These are phyloP conservation scores for Yamadazyma endophytica DNA, from an alignment of 805 yeast species.

Conservation along the genomic window DNA sequence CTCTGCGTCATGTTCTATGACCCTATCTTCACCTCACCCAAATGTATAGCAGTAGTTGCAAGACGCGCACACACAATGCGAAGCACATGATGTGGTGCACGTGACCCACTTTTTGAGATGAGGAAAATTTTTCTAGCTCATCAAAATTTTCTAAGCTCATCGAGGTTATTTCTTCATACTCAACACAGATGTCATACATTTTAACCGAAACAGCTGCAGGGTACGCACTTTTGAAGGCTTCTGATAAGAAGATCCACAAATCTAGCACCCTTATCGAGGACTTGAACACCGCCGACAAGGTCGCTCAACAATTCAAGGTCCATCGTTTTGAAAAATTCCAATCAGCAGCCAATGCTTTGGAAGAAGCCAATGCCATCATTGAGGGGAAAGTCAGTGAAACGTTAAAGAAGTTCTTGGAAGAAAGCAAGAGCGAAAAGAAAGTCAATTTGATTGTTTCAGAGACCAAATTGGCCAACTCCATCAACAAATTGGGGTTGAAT, in stretches of 20 bases:
- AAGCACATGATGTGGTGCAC: no score
- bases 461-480: constrained; percentile 92
- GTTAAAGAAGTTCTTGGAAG: constrained; percentile 71
- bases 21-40: no score
- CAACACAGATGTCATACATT: constrained; percentile 82
- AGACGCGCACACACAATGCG: no score
- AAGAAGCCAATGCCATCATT: constrained; percentile 86
- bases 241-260: constrained; percentile 95
- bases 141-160: no score
- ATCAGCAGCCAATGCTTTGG: constrained; percentile 93
- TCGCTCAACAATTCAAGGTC: constrained; percentile 84
- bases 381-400: constrained; percentile 92
- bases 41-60: no score
- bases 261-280: constrained; percentile 70
- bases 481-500: constrained; percentile 88
- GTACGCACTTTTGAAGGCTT: constrained; percentile 94
- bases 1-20: no score
- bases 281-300: constrained; percentile 78
- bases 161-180: constrained; percentile 2
- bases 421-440: constrained; percentile 75
- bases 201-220: constrained; percentile 99
- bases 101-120: no score
- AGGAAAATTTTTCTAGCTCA: constrained; percentile 9
- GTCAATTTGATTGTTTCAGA: constrained; percentile 88
- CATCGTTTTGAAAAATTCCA: constrained; percentile 93